A percentile compares a stretch with the other conserved stretches of the same genome.
These are phyloP conservation scores for Tephrocybe rancida DNA, from an alignment of 768 basidiomycete genomes.

Conservation along the genomic window DNA sequence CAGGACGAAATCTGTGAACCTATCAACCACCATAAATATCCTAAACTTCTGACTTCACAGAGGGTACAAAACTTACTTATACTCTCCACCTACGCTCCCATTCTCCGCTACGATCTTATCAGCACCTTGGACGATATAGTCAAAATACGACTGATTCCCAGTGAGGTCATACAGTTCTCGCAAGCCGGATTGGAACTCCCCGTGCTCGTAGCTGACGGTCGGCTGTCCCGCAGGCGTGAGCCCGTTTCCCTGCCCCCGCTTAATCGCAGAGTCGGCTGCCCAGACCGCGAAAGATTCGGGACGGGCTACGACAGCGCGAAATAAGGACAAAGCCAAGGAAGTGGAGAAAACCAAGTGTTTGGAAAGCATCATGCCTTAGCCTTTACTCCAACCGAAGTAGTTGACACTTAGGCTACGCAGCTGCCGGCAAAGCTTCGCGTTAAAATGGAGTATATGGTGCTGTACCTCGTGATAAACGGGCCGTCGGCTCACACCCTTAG, in stretches of 20 bases:
- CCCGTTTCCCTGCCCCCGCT: constrained; percentile 46
- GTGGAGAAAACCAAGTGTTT: not conserved
- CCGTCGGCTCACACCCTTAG: not conserved
- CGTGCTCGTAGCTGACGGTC: constrained; percentile 42
- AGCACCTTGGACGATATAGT: constrained; percentile 40
- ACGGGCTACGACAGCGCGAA: constrained; percentile 21
- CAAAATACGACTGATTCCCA: constrained; percentile 41
- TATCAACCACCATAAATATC: constrained; percentile 20
- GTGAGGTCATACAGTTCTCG: constrained; percentile 38
- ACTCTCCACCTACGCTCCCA: constrained; percentile 42
- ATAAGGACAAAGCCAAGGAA: not conserved
- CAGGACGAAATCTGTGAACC: constrained; percentile 34
- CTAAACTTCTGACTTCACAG: not conserved
- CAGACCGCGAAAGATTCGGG: constrained; percentile 44
- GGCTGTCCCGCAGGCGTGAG: constrained; percentile 33
- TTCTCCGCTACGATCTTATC: constrained; percentile 42
- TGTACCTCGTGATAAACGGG: constrained; percentile 14
- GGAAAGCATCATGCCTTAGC: not conserved
- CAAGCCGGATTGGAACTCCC: constrained; percentile 41
- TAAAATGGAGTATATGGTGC: not conserved
- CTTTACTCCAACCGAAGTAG: too few relatives aligned
- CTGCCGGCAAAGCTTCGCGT: not conserved
- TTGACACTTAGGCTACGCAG: not conserved
- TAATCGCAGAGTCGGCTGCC: constrained; percentile 49
- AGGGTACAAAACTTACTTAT: constrained; percentile 32